Percentiles rank a stretch among this genome's conserved stretches.
Evolutionary conservation across 2,329 filamentous ascomycete species (phyloP).

Genomic region (Neofusicoccum ribis): DNA sequence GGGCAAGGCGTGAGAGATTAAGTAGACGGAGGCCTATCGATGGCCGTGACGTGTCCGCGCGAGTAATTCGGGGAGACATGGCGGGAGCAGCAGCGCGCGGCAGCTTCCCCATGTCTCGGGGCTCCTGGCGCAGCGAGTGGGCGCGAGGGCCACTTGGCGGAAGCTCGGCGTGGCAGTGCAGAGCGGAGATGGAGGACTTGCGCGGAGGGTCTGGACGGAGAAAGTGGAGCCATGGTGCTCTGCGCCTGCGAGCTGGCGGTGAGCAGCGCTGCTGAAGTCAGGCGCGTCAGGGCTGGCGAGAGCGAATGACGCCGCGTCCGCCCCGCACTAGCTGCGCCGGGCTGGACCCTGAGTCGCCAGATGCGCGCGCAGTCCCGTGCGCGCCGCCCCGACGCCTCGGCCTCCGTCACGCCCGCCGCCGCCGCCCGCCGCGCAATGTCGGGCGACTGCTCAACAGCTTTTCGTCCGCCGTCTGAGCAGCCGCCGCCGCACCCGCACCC

Average conservation of each 20-base stretch:
- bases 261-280: neutral
- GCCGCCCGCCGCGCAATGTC: neutral
- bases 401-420: neutral
- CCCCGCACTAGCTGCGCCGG: neutral
- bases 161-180: conserved; percentile 15
- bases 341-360: conserved; percentile 10
- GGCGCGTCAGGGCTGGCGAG: neutral
- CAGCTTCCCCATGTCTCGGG: neutral
- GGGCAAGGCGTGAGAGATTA: conserved; percentile 3
- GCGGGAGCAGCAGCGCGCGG: neutral
- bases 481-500: too few species aligned
- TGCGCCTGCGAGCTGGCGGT: conserved; percentile 5
- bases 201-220: neutral
- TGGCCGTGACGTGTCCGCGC: conserved; percentile 7
- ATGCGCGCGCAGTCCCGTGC: conserved; percentile 5
- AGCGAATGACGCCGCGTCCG: neutral
- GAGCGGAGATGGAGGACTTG: conserved; percentile 4
- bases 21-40: conserved; percentile 2
- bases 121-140: neutral
- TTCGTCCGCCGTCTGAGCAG: neutral
- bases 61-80: neutral
- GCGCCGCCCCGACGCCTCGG: too few species aligned
- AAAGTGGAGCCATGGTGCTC: conserved; percentile 2
- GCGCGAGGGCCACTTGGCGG: conserved; percentile 2
- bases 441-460: conserved; percentile 11